These are phyloP conservation scores for Populus trichocarpa DNA, from an alignment of 441 rosid genomes.

Conservation along the genomic window DNA sequence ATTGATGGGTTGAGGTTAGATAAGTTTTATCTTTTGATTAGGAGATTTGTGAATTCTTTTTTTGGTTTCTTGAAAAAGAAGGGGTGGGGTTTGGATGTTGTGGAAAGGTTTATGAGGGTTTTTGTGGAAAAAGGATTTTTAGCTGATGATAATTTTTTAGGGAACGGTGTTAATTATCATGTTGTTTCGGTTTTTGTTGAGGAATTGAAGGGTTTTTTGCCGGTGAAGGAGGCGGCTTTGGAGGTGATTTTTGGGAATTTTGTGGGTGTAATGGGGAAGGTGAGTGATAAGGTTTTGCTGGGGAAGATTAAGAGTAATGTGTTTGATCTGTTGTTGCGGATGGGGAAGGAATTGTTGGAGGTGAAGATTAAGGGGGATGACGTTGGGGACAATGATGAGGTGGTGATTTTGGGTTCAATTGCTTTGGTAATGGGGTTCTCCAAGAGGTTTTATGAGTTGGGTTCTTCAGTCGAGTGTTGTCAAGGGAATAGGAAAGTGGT, in stretches of 20 bases:
- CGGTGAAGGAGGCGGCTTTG: constrained; percentile 42
- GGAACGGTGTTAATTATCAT: constrained; percentile 81
- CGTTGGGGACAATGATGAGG: constrained; percentile 44
- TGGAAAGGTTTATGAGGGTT: constrained; percentile 37
- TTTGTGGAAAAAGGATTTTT: constrained; percentile 49
- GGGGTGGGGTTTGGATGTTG: constrained; percentile 61
- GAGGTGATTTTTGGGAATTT: constrained; percentile 49
- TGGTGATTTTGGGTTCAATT: constrained; percentile 53
- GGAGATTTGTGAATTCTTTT: constrained; percentile 54
- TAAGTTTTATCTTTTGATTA: constrained; percentile 79
- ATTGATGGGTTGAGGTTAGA: constrained; percentile 81
- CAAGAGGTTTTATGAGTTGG: constrained; percentile 61
- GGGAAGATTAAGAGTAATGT: constrained; percentile 66
- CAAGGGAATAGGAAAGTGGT: constrained; percentile 88
- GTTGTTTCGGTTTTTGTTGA: constrained; percentile 66
- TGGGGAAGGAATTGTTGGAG: constrained; percentile 55
- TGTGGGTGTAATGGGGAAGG: constrained; percentile 45
- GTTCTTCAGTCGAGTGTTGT: constrained; percentile 61
- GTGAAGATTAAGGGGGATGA: constrained; percentile 35
- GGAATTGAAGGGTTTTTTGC: constrained; percentile 64
- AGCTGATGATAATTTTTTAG: constrained; percentile 54
- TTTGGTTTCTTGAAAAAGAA: constrained; percentile 46
- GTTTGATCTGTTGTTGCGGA: constrained; percentile 53
- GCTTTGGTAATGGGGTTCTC: constrained; percentile 54
- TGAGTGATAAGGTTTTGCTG: constrained; percentile 60